Conservation (phyloP, 495 filamentous ascomycete genomes). For the Penicillium paxilli region DNA sequence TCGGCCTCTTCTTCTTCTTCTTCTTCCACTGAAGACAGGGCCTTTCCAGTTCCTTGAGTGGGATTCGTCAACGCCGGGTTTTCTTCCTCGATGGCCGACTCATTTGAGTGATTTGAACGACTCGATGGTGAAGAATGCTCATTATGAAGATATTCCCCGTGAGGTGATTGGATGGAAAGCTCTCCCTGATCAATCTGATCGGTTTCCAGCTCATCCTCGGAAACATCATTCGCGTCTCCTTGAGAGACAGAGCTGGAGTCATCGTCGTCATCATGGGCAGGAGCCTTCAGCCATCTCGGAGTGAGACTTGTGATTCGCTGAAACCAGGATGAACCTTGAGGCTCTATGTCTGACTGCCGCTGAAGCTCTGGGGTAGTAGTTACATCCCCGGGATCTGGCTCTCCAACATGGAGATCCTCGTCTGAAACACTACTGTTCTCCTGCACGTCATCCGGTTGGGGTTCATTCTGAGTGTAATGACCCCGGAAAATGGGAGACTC, state of each 20-base stretch:
- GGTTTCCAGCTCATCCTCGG: not conserved
- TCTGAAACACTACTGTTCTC: conserved; percentile 16
- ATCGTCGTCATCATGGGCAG: conserved; percentile 20
- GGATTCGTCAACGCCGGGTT: not conserved
- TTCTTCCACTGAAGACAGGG: not conserved
- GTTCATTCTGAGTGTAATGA: not conserved
- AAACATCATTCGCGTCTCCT: conserved; percentile 14
- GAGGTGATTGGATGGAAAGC: conserved; percentile 14
- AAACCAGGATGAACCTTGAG: conserved; percentile 39
- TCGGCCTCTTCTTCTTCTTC: conserved; percentile 5
- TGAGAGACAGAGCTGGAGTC: conserved; percentile 18
- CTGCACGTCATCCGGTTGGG: conserved; percentile 11
- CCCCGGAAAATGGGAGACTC: conserved; percentile 6
- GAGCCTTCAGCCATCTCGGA: conserved; percentile 43
- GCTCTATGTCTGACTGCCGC: conserved; percentile 15
- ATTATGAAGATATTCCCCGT: not conserved
- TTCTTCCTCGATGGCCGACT: not conserved
- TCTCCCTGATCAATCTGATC: conserved; percentile 23
- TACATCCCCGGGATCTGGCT: conserved; percentile 14
- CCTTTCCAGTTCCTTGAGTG: not conserved
- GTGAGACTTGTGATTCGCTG: conserved; percentile 40
- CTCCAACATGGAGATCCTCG: conserved; percentile 14
- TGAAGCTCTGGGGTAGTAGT: conserved; percentile 28
- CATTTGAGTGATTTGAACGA: not conserved
- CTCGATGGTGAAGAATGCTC: conserved; percentile 5